Evolutionary conservation across 2,329 filamentous ascomycete genomes (phyloP).

Genomic region (Niveomyces coronatus): DNA sequence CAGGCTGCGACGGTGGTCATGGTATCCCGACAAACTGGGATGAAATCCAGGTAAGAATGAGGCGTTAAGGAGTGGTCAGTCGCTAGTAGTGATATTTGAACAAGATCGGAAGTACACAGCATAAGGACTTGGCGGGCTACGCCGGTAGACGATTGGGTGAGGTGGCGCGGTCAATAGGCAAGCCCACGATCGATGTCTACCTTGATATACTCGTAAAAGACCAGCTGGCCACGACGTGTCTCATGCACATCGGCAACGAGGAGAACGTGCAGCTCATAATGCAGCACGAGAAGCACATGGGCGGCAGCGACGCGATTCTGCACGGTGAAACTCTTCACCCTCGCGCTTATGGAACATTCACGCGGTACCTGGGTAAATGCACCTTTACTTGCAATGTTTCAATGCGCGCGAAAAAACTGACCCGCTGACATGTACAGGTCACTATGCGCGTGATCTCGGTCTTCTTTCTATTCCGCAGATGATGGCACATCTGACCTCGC

Average conservation of each 20-base stretch:
- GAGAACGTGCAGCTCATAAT: constrained; percentile 16
- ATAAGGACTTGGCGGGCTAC: constrained; percentile 11
- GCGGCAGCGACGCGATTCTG: constrained; percentile 16
- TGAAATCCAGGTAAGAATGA: constrained; percentile 15
- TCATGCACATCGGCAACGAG: constrained; percentile 17
- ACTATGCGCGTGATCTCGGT: constrained; percentile 15
- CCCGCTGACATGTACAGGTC: constrained; percentile 9
- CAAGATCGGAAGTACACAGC: constrained; percentile 12
- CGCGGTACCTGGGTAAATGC: constrained; percentile 14
- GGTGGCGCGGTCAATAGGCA: constrained; percentile 10
- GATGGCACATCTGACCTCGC: constrained; percentile 16
- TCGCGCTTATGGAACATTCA: constrained; percentile 17
- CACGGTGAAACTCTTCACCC: constrained; percentile 16
- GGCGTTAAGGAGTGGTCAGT: too few relatives aligned
- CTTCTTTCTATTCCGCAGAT: constrained; percentile 15
- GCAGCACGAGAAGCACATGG: constrained; percentile 17
- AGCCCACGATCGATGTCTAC: constrained; percentile 13
- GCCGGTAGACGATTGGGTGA: constrained; percentile 14
- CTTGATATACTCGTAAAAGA: constrained; percentile 15
- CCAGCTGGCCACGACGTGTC: constrained; percentile 14
- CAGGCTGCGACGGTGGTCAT: constrained; percentile 17
- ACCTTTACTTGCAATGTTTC: not conserved
- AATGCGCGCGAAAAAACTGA: too few relatives aligned
- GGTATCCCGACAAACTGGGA: constrained; percentile 19
- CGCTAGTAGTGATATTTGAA: not conserved